A percentile compares a stretch with the other conserved stretches of the same genome.
phyloP scores from a whole-genome alignment of 371 early-diverging fungal species.

The Lichtheimia corymbifera region DNA sequence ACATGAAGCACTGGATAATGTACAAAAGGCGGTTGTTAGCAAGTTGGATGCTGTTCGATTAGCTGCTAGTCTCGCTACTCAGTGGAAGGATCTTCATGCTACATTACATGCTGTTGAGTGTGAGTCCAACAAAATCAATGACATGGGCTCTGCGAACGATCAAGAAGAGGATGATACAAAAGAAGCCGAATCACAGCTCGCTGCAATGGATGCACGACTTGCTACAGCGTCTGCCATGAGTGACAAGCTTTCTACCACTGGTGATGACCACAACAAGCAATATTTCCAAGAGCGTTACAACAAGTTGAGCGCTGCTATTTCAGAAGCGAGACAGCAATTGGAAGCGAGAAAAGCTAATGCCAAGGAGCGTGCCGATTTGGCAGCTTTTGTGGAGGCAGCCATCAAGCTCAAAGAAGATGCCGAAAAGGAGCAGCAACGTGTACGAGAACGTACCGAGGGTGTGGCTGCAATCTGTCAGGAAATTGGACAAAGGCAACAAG shows the following conservation, averaged over 20 bases:
- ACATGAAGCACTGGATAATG: neutral
- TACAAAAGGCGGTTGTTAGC: neutral
- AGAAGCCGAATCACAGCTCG: neutral
- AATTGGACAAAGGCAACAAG: neutral
- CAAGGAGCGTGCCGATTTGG: neutral
- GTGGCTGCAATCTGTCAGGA: neutral
- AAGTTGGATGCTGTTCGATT: neutral
- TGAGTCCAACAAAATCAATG: neutral
- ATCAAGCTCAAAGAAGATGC: neutral
- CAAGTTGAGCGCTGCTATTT: neutral
- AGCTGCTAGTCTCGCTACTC: neutral
- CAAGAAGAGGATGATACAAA: neutral
- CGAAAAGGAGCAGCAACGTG: neutral
- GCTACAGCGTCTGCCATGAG: slow-evolving; percentile 3
- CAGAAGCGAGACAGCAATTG: slow-evolving; percentile 1
- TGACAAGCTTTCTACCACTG: slow-evolving; percentile 1
- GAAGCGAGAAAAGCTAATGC: neutral
- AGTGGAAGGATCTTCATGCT: slow-evolving; percentile 13
- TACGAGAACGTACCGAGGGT: slow-evolving; percentile 1
- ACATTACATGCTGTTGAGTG: slow-evolving; percentile 4
- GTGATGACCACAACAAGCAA: neutral
- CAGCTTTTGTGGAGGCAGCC: slow-evolving; percentile 3
- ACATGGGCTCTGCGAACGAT: neutral
- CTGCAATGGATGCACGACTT: slow-evolving; percentile 6
- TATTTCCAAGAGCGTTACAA: slow-evolving; percentile 3